These are phyloP conservation scores for Fusarium chlamydosporum DNA, from an alignment of 2,329 filamentous ascomycete species.

Conservation along the genomic window DNA sequence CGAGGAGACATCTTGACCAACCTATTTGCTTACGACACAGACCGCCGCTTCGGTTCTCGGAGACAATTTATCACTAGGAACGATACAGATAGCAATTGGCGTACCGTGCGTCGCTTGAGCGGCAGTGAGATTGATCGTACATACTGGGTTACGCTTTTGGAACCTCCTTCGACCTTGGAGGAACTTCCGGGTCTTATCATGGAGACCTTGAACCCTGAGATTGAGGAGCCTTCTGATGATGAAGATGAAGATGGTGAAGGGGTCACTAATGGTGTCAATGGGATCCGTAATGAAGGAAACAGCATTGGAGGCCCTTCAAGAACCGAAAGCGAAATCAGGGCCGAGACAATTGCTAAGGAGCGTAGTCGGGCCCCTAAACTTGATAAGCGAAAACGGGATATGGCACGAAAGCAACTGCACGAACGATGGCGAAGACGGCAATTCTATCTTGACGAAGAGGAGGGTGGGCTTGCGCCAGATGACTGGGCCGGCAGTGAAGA, in stretches of 20 bases:
- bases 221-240: slow-evolving; percentile 51
- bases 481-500: slow-evolving; percentile 75
- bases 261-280: slow-evolving; percentile 47
- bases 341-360: slow-evolving; percentile 55
- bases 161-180: slow-evolving; percentile 61
- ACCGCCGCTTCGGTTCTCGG: slow-evolving; percentile 50
- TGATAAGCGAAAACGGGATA: slow-evolving; percentile 58
- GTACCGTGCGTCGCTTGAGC: slow-evolving; percentile 53
- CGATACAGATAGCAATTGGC: slow-evolving; percentile 56
- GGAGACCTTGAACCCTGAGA: slow-evolving; percentile 50
- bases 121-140: slow-evolving; percentile 55
- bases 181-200: slow-evolving; percentile 60
- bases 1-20: slow-evolving; percentile 72
- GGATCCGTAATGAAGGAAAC: slow-evolving; percentile 45
- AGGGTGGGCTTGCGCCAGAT: slow-evolving; percentile 75
- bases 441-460: slow-evolving; percentile 89
- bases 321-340: slow-evolving; percentile 60
- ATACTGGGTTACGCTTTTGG: slow-evolving; percentile 62
- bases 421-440: slow-evolving; percentile 82
- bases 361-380: slow-evolving; percentile 57
- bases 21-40: slow-evolving; percentile 61
- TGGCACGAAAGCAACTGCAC: slow-evolving; percentile 69
- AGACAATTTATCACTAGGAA: slow-evolving; percentile 51
- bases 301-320: slow-evolving; percentile 53
- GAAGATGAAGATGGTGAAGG: slow-evolving; percentile 49